These are phyloP conservation scores for Saprolegnia diclina DNA, from an alignment of 352 stramenopile genomes.

Conservation along the genomic window DNA sequence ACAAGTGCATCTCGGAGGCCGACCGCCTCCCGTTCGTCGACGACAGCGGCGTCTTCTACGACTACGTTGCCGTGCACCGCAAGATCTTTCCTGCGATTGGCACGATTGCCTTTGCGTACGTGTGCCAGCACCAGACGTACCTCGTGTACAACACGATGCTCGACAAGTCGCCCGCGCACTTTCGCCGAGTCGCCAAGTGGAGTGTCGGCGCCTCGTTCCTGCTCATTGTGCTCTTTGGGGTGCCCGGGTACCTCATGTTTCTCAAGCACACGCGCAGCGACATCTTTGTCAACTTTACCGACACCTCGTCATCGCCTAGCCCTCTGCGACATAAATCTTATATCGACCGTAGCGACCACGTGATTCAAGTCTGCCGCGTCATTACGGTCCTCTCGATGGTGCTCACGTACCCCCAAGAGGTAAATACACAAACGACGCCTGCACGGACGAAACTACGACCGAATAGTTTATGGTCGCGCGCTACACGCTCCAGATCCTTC, in stretches of 20 bases:
- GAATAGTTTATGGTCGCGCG: constrained; percentile 48
- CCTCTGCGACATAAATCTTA: neutral
- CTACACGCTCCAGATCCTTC: constrained; percentile 40
- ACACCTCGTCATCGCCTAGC: constrained; percentile 28
- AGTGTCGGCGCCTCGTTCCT: constrained; percentile 35
- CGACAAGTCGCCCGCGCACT: constrained; percentile 36
- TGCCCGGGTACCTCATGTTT: constrained; percentile 52
- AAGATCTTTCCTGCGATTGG: constrained; percentile 45
- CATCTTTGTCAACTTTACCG: constrained; percentile 43
- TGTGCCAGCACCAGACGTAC: constrained; percentile 50
- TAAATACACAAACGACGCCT: constrained; percentile 24
- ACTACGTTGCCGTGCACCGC: constrained; percentile 49
- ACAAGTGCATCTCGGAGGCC: constrained; percentile 13
- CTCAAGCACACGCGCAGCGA: constrained; percentile 38
- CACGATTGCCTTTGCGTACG: constrained; percentile 39
- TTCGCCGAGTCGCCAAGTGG: constrained; percentile 34
- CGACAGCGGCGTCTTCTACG: constrained; percentile 14
- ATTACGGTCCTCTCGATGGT: constrained; percentile 40
- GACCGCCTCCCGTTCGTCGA: neutral
- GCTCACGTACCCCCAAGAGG: constrained; percentile 43
- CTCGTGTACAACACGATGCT: constrained; percentile 43
- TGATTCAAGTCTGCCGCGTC: constrained; percentile 37
- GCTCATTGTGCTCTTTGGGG: constrained; percentile 38
- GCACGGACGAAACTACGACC: neutral
- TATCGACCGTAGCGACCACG: constrained; percentile 23